Conservation (phyloP, 208 protist genomes). For the Leishmania arabica region DNA sequence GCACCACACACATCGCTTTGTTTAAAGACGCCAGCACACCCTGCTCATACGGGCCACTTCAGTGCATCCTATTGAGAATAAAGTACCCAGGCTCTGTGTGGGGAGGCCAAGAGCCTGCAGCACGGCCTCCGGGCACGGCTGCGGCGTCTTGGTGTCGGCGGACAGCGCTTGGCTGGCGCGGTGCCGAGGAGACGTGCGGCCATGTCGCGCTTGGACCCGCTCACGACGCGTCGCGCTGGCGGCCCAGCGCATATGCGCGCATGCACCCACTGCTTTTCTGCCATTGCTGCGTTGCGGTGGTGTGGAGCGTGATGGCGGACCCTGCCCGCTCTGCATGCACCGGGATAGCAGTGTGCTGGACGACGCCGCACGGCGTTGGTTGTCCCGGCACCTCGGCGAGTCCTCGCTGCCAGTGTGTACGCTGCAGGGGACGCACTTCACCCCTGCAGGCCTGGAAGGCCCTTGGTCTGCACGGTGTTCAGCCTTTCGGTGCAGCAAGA, state of each 20-base stretch:
- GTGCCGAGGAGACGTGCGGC: neutral
- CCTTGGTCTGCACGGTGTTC: too few species aligned
- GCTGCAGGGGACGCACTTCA: too few species aligned
- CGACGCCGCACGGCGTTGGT: neutral
- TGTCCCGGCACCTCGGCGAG: too few species aligned
- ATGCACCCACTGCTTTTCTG: neutral
- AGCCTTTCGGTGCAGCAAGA: too few species aligned
- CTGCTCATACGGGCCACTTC: neutral
- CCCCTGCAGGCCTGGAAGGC: too few species aligned
- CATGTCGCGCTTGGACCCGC: neutral
- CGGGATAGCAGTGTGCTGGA: neutral
- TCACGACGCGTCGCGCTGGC: neutral
- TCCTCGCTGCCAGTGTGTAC: too few species aligned
- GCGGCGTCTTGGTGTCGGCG: neutral
- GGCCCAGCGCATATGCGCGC: neutral
- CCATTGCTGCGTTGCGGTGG: neutral
- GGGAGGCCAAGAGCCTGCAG: neutral
- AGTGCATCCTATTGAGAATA: neutral
- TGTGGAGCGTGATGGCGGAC: neutral
- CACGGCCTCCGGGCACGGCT: neutral
- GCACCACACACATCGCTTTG: neutral
- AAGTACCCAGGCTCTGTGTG: neutral
- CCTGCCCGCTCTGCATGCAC: neutral
- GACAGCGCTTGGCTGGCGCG: neutral
- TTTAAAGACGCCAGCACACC: neutral